Evolutionary conservation across 2,329 filamentous ascomycete genomes (phyloP).

Genomic region (Colletotrichum sp.): DNA sequence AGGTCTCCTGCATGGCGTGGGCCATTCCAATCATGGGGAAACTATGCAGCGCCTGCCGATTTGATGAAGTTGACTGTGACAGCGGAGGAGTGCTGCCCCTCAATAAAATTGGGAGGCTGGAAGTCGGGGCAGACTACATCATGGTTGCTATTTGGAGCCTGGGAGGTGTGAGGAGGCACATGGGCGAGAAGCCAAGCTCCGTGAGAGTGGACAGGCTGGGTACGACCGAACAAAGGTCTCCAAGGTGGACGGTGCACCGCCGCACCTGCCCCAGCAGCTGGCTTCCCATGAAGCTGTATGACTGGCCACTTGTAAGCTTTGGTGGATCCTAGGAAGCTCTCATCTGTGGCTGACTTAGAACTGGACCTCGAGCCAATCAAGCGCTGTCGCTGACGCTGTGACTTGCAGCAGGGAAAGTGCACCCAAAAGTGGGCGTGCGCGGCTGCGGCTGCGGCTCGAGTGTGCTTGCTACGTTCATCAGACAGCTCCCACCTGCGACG

Average conservation of each 20-base stretch:
- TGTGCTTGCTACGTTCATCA: conserved; percentile 8
- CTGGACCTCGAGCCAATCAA: conserved; percentile 4
- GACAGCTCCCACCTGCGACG: conserved; percentile 13
- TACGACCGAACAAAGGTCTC: background rate
- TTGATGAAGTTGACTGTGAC: background rate
- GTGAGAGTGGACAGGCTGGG: background rate
- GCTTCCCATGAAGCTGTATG: background rate
- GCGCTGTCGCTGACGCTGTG: conserved; percentile 5
- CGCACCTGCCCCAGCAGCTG: background rate
- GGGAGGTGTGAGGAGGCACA: background rate
- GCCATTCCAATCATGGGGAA: background rate
- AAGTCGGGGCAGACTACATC: background rate
- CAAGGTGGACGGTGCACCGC: background rate
- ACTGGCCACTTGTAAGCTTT: background rate
- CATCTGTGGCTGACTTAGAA: conserved; percentile 9
- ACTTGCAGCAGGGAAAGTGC: conserved; percentile 13
- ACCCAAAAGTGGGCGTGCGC: background rate
- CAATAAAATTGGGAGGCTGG: conserved; percentile 10
- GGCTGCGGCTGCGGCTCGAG: conserved; percentile 11
- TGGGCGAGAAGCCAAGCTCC: background rate
- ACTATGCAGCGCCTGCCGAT: background rate
- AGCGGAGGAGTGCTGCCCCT: background rate
- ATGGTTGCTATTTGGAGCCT: background rate
- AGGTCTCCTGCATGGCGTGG: background rate
- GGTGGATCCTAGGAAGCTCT: background rate